These are phyloP conservation scores for Fagus sylvatica DNA, from an alignment of 306 rosid genomes.

Conservation along the genomic window DNA sequence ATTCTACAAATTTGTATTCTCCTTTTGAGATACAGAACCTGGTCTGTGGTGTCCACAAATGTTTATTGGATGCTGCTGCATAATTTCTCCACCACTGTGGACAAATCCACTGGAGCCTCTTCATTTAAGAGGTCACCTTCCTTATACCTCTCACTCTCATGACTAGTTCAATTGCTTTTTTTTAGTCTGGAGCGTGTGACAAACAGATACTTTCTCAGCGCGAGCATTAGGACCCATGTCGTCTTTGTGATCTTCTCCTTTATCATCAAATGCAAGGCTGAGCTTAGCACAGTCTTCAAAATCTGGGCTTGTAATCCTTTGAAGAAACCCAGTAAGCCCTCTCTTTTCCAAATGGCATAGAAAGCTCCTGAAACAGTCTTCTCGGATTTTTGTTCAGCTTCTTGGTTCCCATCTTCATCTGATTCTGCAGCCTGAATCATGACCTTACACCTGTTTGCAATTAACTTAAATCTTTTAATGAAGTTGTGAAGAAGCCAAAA, in stretches of 20 bases:
- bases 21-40: slow-evolving; percentile 18
- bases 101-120: slow-evolving; percentile 23
- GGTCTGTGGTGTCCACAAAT: slow-evolving; percentile 10
- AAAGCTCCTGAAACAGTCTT: slow-evolving; percentile 74
- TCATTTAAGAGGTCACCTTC: slow-evolving; percentile 19
- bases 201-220: slow-evolving; percentile 57
- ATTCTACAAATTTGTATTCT: slow-evolving; percentile 14
- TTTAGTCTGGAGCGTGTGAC: slow-evolving; percentile 53
- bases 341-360: slow-evolving; percentile 69
- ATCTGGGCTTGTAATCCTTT: slow-evolving; percentile 91
- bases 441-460: slow-evolving; percentile 72
- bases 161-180: slow-evolving; percentile 45
- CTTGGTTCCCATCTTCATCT: slow-evolving; percentile 41
- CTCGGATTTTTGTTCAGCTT: slow-evolving; percentile 48
- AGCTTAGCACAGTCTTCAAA: slow-evolving; percentile 87
- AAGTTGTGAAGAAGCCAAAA: slow-evolving; percentile 6
- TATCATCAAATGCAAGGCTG: slow-evolving; percentile 87
- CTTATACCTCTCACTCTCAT: neutral
- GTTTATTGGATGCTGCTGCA: slow-evolving; percentile 24
- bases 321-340: slow-evolving; percentile 84
- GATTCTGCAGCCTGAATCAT: slow-evolving; percentile 87
- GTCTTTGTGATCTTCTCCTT: slow-evolving; percentile 87
- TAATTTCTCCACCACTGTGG: slow-evolving; percentile 20
- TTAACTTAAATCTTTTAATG: slow-evolving; percentile 2
- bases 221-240: slow-evolving; percentile 70